A percentile compares a stretch with the other conserved stretches of the same genome.
phyloP scores from a whole-genome alignment of 306 rosid species.

The Acacia acuminata region DNA sequence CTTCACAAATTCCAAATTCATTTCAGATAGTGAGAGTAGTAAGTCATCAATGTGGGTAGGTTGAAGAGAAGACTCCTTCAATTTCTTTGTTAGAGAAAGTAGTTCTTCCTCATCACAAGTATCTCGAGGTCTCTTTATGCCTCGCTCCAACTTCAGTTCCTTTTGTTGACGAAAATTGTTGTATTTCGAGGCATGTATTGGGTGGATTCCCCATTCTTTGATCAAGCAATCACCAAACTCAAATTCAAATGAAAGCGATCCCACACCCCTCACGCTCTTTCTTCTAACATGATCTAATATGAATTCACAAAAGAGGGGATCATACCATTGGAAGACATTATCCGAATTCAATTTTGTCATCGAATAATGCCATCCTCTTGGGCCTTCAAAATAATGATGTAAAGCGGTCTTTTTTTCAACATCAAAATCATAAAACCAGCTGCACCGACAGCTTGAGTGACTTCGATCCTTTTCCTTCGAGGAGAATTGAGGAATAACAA shows the following conservation, averaged over 20 bases:
- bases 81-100: neutral
- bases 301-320: slow-evolving; percentile 28
- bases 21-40: neutral
- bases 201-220: neutral
- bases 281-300: neutral
- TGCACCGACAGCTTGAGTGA: neutral
- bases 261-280: neutral
- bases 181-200: neutral
- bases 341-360: neutral
- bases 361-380: slow-evolving; percentile 1
- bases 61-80: neutral
- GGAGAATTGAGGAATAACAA: slow-evolving; percentile 4
- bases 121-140: slow-evolving; percentile 1
- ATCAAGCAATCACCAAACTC: neutral
- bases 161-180: neutral
- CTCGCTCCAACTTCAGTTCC: neutral
- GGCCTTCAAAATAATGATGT: neutral
- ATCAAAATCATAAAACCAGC: neutral
- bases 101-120: neutral
- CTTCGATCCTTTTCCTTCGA: too few relatives aligned
- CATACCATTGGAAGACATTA: slow-evolving; percentile 28
- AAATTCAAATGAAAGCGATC: neutral
- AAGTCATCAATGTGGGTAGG: neutral
- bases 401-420: rapidly evolving
- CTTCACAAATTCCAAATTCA: neutral